Percentiles rank a stretch among this genome's conserved stretches.
Conservation (phyloP, 768 basidiomycete genomes). For the Termitomyces sp. region DNA sequence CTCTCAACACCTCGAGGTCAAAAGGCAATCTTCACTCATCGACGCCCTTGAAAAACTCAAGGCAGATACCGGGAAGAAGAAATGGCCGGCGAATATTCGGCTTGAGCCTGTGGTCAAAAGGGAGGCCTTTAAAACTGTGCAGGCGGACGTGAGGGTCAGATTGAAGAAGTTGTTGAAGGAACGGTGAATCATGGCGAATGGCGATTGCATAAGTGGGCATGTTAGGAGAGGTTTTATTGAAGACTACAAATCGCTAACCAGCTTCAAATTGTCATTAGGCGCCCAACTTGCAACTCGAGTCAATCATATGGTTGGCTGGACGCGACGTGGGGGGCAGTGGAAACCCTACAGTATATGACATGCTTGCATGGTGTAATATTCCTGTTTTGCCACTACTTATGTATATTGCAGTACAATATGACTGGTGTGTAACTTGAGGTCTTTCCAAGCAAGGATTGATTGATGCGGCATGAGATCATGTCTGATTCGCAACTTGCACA, state of each 20-base stretch:
- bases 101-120: conserved; percentile 43
- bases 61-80: conserved; percentile 27
- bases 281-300: not conserved
- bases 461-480: not conserved
- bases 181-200: conserved; percentile 22
- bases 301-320: not conserved
- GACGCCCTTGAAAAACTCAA: conserved; percentile 33
- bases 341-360: not conserved
- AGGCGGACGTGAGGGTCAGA: conserved; percentile 32
- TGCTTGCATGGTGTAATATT: not conserved
- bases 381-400: not conserved
- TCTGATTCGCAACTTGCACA: not conserved
- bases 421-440: not conserved
- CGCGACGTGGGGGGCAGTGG: not conserved
- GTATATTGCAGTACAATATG: not conserved
- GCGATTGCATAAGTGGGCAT: not conserved
- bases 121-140: conserved; percentile 33
- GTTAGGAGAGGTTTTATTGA: not conserved
- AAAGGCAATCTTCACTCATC: conserved; percentile 29
- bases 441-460: not conserved
- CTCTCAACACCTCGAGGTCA: conserved; percentile 32
- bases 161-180: conserved; percentile 44
- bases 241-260: not conserved
- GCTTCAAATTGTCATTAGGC: not conserved
- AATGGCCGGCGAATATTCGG: conserved; percentile 44